Evolutionary conservation across 768 basidiomycete species (phyloP), one percentile per base, ranked within the genome.

Genomic region (Flagelloscypha sp.): DNA sequence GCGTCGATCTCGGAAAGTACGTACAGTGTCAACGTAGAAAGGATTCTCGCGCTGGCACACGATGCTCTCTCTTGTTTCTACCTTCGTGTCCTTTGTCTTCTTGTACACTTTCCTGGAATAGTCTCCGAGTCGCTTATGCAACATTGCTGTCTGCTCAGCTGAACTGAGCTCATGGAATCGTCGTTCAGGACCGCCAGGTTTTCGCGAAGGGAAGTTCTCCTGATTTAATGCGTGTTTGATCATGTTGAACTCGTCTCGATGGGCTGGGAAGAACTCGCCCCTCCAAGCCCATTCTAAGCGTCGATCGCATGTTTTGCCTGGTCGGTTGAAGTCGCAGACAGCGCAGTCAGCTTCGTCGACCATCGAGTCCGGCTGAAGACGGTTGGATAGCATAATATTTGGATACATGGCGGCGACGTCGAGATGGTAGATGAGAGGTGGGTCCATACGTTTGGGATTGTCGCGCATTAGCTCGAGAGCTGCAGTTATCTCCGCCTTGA

Each of bases 381-480:
- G 87, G 54, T 99, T 99, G 12, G 93, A 97, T 67, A 99, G 81
- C 95, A 99, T 99, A 75, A 99, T 98, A 59, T 98, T 99, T 38
- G 95, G 95, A 56, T 99, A 98, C 95, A 99, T 99, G 44, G 95
- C 95, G 2, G 95, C 95, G 43, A 99, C 95, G 50, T 99, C 95
- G 50, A 98, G 61, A 58, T 99, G 95, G 60, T 99, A 99, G 52
- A 99, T 98, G 44, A 98, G 76, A 0, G 95, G 95, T 9, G 79
- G 85, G 63, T 98, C 93, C 27, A 68, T 66, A 10, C 94, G 86
- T 36, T 79, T 73, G 0, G 95, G 94, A 40, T 84, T 78, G 61
- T 98, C 92, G 18, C 89, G 88, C 70, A 98, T 83, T 44, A 78
- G 54, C 53, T 94, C 90, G 19, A 99, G 77, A 30, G 82, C 78